A percentile compares a stretch with the other conserved stretches of the same genome.
phyloP scores from a whole-genome alignment of 2,329 filamentous ascomycete species.

The Pseudogymnoascus sp. region DNA sequence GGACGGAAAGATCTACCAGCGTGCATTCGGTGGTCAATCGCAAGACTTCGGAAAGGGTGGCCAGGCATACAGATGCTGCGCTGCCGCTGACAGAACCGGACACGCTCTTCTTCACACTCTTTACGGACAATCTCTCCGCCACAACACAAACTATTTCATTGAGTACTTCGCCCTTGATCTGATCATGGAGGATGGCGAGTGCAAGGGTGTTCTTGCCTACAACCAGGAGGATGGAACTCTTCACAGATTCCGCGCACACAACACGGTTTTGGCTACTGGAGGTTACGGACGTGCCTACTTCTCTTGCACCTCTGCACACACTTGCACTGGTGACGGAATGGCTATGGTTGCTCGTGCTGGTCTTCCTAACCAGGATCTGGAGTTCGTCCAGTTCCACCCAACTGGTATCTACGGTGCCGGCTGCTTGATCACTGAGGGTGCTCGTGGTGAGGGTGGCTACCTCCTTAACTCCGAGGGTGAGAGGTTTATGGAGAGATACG shows the following conservation, averaged over 20 bases:
- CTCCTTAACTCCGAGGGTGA: constrained; percentile 96
- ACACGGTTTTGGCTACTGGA: constrained; percentile 94
- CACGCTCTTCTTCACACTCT: constrained; percentile 97
- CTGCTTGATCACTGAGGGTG: constrained; percentile 95
- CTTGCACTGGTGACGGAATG: constrained; percentile 98
- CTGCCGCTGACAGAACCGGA: constrained; percentile 91
- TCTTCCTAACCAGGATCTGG: constrained; percentile 96
- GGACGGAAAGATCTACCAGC: constrained; percentile 96
- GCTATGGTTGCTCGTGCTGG: constrained; percentile 98
- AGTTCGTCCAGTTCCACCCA: constrained; percentile 99
- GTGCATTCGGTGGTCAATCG: constrained; percentile 96
- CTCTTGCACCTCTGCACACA: constrained; percentile 95
- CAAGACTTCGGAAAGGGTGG: constrained; percentile 94
- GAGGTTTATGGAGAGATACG: constrained; percentile 98
- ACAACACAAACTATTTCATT: constrained; percentile 99
- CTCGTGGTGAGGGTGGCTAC: constrained; percentile 96
- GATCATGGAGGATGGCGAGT: constrained; percentile 95
- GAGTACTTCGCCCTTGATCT: constrained; percentile 97
- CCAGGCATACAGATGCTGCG: constrained; percentile 95
- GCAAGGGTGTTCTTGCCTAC: constrained; percentile 93
- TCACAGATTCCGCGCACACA: constrained; percentile 91
- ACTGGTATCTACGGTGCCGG: constrained; percentile 98
- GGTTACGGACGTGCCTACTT: constrained; percentile 98
- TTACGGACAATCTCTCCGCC: constrained; percentile 90
- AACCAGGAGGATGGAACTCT: constrained; percentile 98